phyloP scores from a whole-genome alignment of 164 flowering plant species.

The Tetracentron sinense region DNA sequence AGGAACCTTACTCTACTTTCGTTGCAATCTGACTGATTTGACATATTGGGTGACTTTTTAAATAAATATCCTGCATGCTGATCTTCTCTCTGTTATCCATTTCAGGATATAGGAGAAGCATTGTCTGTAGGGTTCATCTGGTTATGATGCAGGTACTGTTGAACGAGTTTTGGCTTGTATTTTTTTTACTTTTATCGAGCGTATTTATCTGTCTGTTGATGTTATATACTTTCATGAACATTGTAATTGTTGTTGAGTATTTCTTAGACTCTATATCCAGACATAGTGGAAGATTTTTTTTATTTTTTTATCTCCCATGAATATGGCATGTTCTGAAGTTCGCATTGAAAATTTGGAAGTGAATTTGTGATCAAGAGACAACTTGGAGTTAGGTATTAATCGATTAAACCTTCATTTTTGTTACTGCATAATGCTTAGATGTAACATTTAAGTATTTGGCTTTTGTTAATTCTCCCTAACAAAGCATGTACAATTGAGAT shows the following conservation, averaged over 20 bases:
- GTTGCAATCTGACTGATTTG: conserved; percentile 1
- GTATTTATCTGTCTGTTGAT: neutral
- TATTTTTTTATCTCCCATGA: too few relatives aligned
- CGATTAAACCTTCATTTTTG: neutral
- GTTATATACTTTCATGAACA: neutral
- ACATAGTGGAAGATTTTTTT: too few relatives aligned
- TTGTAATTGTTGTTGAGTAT: too few relatives aligned
- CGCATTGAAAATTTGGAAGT: neutral
- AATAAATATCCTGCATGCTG: neutral
- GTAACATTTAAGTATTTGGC: too few relatives aligned
- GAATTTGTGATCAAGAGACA: neutral
- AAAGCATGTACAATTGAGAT: too few relatives aligned
- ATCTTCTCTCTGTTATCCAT: neutral
- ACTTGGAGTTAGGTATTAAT: neutral
- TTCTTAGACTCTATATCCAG: too few relatives aligned
- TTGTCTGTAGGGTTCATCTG: neutral
- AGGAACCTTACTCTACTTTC: conserved; percentile 3
- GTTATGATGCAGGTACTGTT: neutral
- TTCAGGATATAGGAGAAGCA: neutral
- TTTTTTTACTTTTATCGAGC: neutral
- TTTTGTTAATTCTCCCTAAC: neutral
- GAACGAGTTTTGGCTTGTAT: neutral
- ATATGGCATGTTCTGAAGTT: neutral
- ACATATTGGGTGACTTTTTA: neutral
- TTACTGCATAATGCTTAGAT: neutral